Evolutionary conservation across 306 rosid species (phyloP), one percentile per base, ranked within the genome.

Genomic region (Alnus glutinosa): DNA sequence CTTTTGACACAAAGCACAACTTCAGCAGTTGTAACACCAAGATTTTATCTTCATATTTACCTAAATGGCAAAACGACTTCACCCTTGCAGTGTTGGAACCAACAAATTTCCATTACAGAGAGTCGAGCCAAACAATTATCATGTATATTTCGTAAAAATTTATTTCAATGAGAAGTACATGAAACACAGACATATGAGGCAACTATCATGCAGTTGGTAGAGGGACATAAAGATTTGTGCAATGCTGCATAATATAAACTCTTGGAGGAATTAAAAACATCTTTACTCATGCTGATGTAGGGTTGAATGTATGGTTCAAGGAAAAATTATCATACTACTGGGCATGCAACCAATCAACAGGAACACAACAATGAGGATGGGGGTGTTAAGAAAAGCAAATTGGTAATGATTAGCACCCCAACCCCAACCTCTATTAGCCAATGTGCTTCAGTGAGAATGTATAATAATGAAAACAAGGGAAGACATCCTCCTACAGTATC

Each of bases 401-500:
- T 62, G 68, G 18, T 30, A 30, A 62, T 62, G 68, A 28, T 62
- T 11, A 28, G 42, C 70, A 34, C 23, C 47, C 70, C 70, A 63
- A 63, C 6, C 19, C 46, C 39, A 23, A 2, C 30, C 30, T 0
- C 19, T 15, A 66, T 66, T n/a, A 37, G 48, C 71, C 23, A 18
- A 16, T 66, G 28, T n/a, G 47, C 71, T 37, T 66, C 71, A 16
- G 49, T 63, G n/a, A 37, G 71, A 66, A 66, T 66, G 3, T 32
- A 63, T 14, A 48, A 8, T 7, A 5, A 66, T 37, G 5, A 36
- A 9, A 15, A 66, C 6, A 16, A 37, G 71, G 71, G 30, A 66
- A 70, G 10, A 75, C 9, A 37, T 46, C 80, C 32, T 68, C 80
- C 77, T 47, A 55, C 81, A 77, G 79, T 55, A 55, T 8, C 32